These are phyloP conservation scores for Pythium phragmiticola DNA, from an alignment of 352 stramenopile genomes.

Conservation along the genomic window DNA sequence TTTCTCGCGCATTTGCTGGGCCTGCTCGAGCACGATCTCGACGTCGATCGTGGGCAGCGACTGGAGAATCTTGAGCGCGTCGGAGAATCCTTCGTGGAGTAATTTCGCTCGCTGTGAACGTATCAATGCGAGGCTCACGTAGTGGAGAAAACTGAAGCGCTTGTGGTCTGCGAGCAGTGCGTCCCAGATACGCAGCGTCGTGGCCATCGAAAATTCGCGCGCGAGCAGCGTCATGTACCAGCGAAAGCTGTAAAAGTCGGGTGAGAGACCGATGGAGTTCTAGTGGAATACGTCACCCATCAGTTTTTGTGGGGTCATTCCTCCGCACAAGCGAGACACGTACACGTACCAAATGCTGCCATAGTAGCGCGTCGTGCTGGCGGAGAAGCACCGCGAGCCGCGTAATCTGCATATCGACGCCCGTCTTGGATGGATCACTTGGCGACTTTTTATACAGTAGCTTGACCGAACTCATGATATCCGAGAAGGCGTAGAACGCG, in stretches of 20 bases:
- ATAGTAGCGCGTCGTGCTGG: slow-evolving; percentile 60
- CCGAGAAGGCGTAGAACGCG: slow-evolving; percentile 49
- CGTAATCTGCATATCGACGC: slow-evolving; percentile 57
- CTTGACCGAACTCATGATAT: slow-evolving; percentile 48
- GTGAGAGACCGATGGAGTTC: slow-evolving; percentile 61
- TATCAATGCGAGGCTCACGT: slow-evolving; percentile 56
- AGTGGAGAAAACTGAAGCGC: slow-evolving; percentile 72
- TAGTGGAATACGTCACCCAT: slow-evolving; percentile 13
- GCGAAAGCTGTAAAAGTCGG: slow-evolving; percentile 66
- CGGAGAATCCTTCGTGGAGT: slow-evolving; percentile 40
- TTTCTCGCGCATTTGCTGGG: slow-evolving; percentile 47
- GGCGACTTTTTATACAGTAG: slow-evolving; percentile 45
- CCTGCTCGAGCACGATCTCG: slow-evolving; percentile 34
- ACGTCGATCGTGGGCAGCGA: slow-evolving; percentile 33
- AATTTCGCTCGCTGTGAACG: slow-evolving; percentile 44
- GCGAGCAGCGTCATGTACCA: slow-evolving; percentile 74
- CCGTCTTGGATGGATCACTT: slow-evolving; percentile 44
- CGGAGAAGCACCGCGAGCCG: slow-evolving; percentile 46
- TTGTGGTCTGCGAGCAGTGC: slow-evolving; percentile 53
- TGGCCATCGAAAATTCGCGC: slow-evolving; percentile 57
- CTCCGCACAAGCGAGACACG: not conserved
- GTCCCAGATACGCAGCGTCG: slow-evolving; percentile 64
- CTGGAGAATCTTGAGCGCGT: slow-evolving; percentile 46
- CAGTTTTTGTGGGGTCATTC: not conserved
- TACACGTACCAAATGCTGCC: slow-evolving; percentile 57